Evolutionary conservation across 1,284 basidiomycete genomes (phyloP), one percentile per base, ranked within the genome.

Genomic region (Cutaneotrichosporon arboriforme): DNA sequence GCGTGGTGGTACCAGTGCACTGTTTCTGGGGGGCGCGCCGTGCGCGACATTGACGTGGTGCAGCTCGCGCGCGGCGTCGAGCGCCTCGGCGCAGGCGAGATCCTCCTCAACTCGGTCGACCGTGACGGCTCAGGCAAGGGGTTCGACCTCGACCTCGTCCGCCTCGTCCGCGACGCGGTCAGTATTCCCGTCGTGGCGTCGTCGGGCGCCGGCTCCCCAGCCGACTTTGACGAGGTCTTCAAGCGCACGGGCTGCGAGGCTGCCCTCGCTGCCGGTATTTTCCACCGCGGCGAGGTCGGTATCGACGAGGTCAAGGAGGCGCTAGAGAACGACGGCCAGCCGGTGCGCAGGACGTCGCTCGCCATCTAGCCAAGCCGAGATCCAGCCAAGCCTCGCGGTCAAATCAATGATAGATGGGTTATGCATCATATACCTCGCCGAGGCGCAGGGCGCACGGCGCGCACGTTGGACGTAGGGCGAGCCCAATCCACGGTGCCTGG

Each of bases 1-100:
- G 84, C 84, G 42, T 97, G 96, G 92, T 98, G 94, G 94, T 99
- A 99, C 76, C 89, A 92, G 69, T 97, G 94, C 74, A 98, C 96
- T 13, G 87, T 97, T 50, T 89, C 87, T 7, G 94, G 96, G 44
- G 96, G 96, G 15, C 84, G 96, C 36, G 88, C 91, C 68, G 72
- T 80, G 36, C 82, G 92, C n/a, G 84, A 85, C 50, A 75, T 99
- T n/a, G 96, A 96, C 18, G 96, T 87, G 17, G 84, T 92, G 18
- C 86, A 98, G 76, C 83, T 99, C 17, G 91, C 90, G 2, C 80
- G 83, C 47, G 96, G 93, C 20, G 90, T 87, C 17, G 90, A 96
- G 75, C 76, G 76, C 21, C 82, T 99, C 17, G 96, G 96, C 1
- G 93, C 96, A 0, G 96, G 96, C 5, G 96, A 99, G 76, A 84